These are phyloP conservation scores for Wickerhamiella spandovensis DNA, from an alignment of 805 yeast genomes.

Conservation along the genomic window DNA sequence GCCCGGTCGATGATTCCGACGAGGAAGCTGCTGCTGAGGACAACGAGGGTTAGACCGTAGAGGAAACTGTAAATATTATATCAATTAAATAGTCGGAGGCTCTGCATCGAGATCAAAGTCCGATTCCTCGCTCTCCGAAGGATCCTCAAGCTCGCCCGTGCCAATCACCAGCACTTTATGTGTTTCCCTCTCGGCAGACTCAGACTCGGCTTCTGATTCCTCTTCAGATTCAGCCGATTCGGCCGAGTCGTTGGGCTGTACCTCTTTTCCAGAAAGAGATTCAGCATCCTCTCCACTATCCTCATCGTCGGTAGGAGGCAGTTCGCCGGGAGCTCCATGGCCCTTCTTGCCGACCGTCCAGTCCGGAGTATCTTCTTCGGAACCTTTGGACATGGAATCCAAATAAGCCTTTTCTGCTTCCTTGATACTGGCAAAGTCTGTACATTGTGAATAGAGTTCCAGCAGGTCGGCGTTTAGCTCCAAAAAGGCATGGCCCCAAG, in stretches of 20 bases:
- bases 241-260: not conserved
- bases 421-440: constrained; percentile 62
- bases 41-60: constrained; percentile 10
- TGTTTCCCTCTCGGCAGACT: constrained; percentile 13
- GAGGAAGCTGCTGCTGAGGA: constrained; percentile 25
- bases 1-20: constrained; percentile 11
- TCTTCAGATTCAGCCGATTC: constrained; percentile 12
- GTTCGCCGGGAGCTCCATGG: constrained; percentile 25
- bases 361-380: constrained; percentile 36
- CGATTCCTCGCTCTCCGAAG: constrained; percentile 2
- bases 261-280: not conserved
- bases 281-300: constrained; percentile 15
- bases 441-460: constrained; percentile 61
- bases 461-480: constrained; percentile 69
- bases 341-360: constrained; percentile 76
- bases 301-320: constrained; percentile 15
- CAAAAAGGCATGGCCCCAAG: constrained; percentile 88
- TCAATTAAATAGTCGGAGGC: constrained; percentile 2
- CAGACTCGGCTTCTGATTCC: constrained; percentile 19
- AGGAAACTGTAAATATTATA: not conserved
- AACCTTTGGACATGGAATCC: constrained; percentile 13
- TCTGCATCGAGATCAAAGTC: constrained; percentile 8
- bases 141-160: constrained; percentile 15
- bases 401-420: constrained; percentile 67
- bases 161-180: constrained; percentile 13